Evolutionary conservation across 2,329 filamentous ascomycete genomes (phyloP).

Genomic region (Xylariaceae sp.): DNA sequence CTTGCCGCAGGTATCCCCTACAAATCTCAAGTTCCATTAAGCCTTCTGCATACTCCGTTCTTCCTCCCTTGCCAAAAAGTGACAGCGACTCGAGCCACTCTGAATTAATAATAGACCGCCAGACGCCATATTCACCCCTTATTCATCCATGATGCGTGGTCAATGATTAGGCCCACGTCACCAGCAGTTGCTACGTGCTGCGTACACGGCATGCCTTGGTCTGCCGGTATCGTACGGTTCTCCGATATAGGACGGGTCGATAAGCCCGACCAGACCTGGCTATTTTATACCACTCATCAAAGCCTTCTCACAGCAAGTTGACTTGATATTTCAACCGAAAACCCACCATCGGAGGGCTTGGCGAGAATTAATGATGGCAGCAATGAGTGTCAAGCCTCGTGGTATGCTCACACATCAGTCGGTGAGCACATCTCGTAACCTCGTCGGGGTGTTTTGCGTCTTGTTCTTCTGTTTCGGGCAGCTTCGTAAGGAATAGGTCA

Average conservation of each 20-base stretch:
- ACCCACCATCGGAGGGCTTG: background rate
- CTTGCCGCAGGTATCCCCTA: background rate
- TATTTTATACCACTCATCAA: background rate
- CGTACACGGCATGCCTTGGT: background rate
- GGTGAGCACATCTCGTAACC: conserved; percentile 13
- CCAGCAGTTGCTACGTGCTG: background rate
- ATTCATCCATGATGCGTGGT: background rate
- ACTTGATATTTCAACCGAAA: background rate
- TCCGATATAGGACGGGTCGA: background rate
- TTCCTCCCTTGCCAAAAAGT: background rate
- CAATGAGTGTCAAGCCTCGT: conserved; percentile 19
- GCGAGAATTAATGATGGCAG: background rate
- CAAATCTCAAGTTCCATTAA: background rate
- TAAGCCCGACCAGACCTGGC: background rate
- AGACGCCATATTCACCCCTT: background rate
- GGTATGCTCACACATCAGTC: conserved; percentile 22
- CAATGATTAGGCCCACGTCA: background rate
- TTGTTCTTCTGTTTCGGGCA: conserved; percentile 17
- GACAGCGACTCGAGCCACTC: background rate
- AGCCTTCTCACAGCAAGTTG: background rate
- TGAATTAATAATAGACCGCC: background rate
- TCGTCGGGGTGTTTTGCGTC: conserved; percentile 12
- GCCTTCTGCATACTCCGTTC: background rate
- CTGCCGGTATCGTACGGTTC: background rate
- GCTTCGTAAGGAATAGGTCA: conserved; percentile 16